A percentile compares a stretch with the other conserved stretches of the same genome.
Conservation (phyloP, 164 flowering plant genomes). For the Sedum album region DNA sequence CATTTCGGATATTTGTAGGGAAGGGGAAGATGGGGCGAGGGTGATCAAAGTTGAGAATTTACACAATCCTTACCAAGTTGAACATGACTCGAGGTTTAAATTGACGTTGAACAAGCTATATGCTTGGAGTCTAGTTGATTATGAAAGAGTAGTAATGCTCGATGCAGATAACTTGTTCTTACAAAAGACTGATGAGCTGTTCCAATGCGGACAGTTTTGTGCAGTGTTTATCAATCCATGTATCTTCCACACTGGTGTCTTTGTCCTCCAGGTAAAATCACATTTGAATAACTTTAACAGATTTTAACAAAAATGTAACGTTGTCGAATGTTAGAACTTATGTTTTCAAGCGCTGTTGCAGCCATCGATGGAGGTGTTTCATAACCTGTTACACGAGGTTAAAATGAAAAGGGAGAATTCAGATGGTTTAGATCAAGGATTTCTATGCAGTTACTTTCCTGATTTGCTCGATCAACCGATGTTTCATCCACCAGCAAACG, state of each 20-base stretch:
- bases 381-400: slow-evolving; percentile 66
- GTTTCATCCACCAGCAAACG: slow-evolving; percentile 72
- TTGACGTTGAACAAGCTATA: too few species aligned
- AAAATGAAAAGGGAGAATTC: too few species aligned
- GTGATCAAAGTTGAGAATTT: slow-evolving; percentile 76
- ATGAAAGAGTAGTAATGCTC: slow-evolving; percentile 85
- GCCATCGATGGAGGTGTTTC: slow-evolving; percentile 79
- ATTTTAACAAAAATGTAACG: too few species aligned
- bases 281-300: too few species aligned
- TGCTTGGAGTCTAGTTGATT: slow-evolving; percentile 74
- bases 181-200: too few species aligned
- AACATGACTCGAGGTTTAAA: slow-evolving; percentile 58
- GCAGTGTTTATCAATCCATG: too few species aligned
- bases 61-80: slow-evolving; percentile 64
- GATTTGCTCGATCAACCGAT: slow-evolving; percentile 76
- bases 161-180: too few species aligned
- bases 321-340: too few species aligned
- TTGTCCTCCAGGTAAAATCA: slow-evolving; percentile 72
- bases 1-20: slow-evolving; percentile 32
- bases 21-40: slow-evolving; percentile 78
- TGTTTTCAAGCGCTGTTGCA: slow-evolving; percentile 20
- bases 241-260: slow-evolving; percentile 96
- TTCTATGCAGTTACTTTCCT: slow-evolving; percentile 65
- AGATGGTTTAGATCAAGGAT: slow-evolving; percentile 99
- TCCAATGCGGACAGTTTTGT: too few species aligned